Percentiles rank a stretch among this genome's conserved stretches.
These are phyloP conservation scores for Syzygium oleosum DNA, from an alignment of 345 rosid species.

Conservation along the genomic window DNA sequence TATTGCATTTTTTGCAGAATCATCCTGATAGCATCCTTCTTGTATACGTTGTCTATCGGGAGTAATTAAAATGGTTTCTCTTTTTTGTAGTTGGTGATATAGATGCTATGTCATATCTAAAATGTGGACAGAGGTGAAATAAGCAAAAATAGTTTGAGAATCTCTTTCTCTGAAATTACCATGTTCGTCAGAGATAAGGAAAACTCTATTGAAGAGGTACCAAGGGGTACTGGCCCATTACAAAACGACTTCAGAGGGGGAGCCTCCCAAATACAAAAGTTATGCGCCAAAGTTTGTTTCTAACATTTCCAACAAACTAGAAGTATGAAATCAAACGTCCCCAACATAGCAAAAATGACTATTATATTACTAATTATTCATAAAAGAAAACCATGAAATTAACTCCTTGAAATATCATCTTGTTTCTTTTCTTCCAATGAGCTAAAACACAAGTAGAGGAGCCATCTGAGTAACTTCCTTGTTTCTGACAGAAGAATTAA, in stretches of 20 bases:
- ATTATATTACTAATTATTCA: not conserved
- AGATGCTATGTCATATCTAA: not conserved
- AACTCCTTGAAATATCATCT: not conserved
- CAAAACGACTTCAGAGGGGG: not conserved
- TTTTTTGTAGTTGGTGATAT: not conserved
- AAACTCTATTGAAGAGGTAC: not conserved
- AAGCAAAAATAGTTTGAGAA: not conserved
- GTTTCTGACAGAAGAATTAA: not conserved
- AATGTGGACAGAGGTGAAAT: not conserved
- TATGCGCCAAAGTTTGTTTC: not conserved
- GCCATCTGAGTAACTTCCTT: not conserved
- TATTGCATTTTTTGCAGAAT: not conserved
- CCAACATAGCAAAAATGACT: not conserved
- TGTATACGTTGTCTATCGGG: not conserved
- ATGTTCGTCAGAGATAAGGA: not conserved
- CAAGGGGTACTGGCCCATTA: not conserved
- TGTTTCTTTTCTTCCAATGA: not conserved
- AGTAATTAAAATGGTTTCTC: not conserved
- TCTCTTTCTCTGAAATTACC: not conserved
- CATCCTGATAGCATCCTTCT: not conserved
- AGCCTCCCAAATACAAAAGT: not conserved
- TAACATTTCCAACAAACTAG: not conserved
- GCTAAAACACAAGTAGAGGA: not conserved
- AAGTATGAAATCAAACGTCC: not conserved
- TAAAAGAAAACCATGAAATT: not conserved